Conservation (phyloP, 192 early-diverging fungal genomes). For the Phycomyces blakesleeanus region DNA sequence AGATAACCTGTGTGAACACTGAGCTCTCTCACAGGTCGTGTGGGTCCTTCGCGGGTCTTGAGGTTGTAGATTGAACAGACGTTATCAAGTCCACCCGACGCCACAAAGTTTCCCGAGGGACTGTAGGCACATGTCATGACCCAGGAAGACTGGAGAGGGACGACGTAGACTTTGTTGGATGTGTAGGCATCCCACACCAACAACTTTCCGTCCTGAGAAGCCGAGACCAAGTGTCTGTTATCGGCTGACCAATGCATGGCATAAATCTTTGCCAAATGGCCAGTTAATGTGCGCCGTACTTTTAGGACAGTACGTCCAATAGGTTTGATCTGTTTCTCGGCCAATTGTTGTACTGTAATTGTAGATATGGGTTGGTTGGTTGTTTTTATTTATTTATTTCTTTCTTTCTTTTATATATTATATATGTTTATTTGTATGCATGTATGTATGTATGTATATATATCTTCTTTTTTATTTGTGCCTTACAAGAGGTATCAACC, state of each 20-base stretch:
- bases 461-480: too few relatives aligned
- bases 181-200: slow-evolving; percentile 99
- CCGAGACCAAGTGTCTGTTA: slow-evolving; percentile 94
- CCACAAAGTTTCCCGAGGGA: slow-evolving; percentile 96
- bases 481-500: slow-evolving; percentile 90
- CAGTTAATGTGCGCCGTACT: slow-evolving; percentile 95
- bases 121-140: slow-evolving; percentile 99
- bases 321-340: slow-evolving; percentile 75
- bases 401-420: too few relatives aligned
- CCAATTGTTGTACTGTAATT: slow-evolving; percentile 18
- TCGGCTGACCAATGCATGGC: slow-evolving; percentile 66
- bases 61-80: slow-evolving; percentile 97
- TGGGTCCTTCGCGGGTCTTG: slow-evolving; percentile 85
- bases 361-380: too few relatives aligned
- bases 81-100: slow-evolving; percentile 99
- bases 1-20: slow-evolving; percentile 95
- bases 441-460: too few relatives aligned
- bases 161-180: slow-evolving; percentile 98
- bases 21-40: slow-evolving; percentile 93
- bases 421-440: too few relatives aligned
- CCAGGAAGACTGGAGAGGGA: slow-evolving; percentile 98
- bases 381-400: neutral
- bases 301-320: slow-evolving; percentile 86
- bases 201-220: slow-evolving; percentile 99
- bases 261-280: slow-evolving; percentile 98